Evolutionary conservation across 2,329 filamentous ascomycete genomes (phyloP), one percentile per base, ranked within the genome.

Genomic region (Ceratocystis huliohia): DNA sequence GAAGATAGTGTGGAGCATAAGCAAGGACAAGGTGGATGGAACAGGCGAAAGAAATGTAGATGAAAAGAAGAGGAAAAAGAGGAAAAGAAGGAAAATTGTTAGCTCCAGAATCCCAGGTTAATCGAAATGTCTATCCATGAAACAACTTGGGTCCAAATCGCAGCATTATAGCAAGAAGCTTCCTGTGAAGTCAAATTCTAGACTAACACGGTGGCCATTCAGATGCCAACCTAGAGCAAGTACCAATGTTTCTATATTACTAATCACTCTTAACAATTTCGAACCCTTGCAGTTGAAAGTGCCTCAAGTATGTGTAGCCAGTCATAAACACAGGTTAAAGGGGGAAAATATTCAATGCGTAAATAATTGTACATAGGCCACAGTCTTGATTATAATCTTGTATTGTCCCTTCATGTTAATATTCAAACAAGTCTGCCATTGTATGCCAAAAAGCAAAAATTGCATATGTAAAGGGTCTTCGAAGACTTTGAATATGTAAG

Each of bases 201-300:
- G 28, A 59, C 53, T 33, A 59, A 59, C 28, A 59, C 28, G 56
- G 56, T 59, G 56, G 56, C 56, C 56, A 59, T 59, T 59, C 28
- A 59, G 6, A 41, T 37, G 15, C 22, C 20, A 33, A 7, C 5
- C 15, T 59, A n/a, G 56, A 13, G 56, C 56, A 59, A 28, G 56
- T 59, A 30, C 28, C 5, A 22, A 59, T 15, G 10, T 15, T 41
- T 0, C 7, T 20, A 30, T 37, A 59, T 59, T 59, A 59, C 56
- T 59, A 59, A 59, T 37, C 56, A 59, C n/a, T 8, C 20, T 25
- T 15, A 5, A 8, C 22, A 6, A 17, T 30, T 25, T n/a, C 28
- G 33, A 3, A 20, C 28, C 28, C n/a, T 10, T 8, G 3, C 13
- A 33, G 7, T 37, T 59, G 5, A 37, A 33, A 3, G 20, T 15